Conservation (phyloP, 176 grass and related monocot genomes). For the Zoysia japonica region DNA sequence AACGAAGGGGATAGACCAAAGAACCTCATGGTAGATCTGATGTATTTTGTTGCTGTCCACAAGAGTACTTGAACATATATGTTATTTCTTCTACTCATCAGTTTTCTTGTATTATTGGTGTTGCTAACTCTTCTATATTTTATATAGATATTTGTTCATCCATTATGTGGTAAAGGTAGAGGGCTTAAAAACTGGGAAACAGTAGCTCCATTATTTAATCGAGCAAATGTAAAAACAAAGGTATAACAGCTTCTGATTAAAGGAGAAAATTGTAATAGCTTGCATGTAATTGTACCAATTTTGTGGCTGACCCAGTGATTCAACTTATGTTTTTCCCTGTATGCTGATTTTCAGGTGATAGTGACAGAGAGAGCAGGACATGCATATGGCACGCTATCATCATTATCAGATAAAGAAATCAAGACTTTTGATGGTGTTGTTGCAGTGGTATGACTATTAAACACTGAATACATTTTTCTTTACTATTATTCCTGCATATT, state of each 20-base stretch:
- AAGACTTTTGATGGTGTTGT: constrained; percentile 85
- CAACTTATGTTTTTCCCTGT: constrained; percentile 27
- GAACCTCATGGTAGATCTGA: constrained; percentile 70
- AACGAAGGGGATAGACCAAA: constrained; percentile 63
- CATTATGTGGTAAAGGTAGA: constrained; percentile 88
- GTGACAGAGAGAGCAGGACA: constrained; percentile 85
- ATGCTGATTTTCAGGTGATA: constrained; percentile 62
- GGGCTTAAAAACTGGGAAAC: constrained; percentile 72
- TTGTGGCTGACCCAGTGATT: neutral
- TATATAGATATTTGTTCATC: constrained; percentile 91
- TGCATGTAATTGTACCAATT: constrained; percentile 4
- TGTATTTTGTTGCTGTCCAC: constrained; percentile 9
- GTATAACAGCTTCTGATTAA: constrained; percentile 41
- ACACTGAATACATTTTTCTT: neutral
- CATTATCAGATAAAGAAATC: constrained; percentile 70
- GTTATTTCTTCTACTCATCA: constrained; percentile 7
- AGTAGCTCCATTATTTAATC: constrained; percentile 73
- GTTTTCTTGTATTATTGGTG: neutral
- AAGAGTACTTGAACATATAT: neutral
- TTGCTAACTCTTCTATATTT: constrained; percentile 2
- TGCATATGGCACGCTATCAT: constrained; percentile 70
- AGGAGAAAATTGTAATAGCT: neutral
- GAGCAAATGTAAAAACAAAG: constrained; percentile 77
- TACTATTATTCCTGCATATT: neutral
- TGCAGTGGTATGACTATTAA: constrained; percentile 71